These are phyloP conservation scores for Solanum microdontum DNA, from an alignment of 257 asterid genomes.

Conservation along the genomic window DNA sequence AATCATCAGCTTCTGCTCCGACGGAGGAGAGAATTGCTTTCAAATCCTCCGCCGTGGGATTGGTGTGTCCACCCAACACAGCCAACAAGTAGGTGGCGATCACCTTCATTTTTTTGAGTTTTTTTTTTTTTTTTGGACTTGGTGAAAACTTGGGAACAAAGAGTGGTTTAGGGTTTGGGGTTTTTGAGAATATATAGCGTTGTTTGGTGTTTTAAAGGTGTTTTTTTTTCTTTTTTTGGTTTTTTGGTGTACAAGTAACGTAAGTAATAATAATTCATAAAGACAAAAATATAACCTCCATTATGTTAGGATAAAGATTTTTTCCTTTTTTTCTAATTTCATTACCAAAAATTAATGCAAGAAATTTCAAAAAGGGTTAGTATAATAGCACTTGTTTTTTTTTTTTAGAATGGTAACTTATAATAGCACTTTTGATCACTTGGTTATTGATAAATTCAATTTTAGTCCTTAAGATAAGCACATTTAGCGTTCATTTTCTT, in stretches of 20 bases:
- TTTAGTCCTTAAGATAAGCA: not conserved
- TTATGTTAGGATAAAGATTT: not conserved
- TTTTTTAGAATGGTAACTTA: no score
- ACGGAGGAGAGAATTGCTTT: constrained; percentile 7
- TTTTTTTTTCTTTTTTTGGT: not conserved
- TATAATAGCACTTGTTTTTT: not conserved
- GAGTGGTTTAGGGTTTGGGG: not conserved
- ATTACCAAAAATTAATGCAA: not conserved
- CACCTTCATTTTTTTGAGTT: not conserved
- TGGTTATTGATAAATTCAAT: not conserved
- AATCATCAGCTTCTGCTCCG: constrained; percentile 15
- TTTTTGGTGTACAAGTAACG: not conserved
- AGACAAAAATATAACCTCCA: not conserved
- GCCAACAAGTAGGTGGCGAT: constrained; percentile 10
- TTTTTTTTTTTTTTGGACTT: not conserved
- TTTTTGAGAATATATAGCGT: not conserved
- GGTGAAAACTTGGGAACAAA: not conserved
- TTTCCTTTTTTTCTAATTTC: no score
- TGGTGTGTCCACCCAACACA: constrained; percentile 9
- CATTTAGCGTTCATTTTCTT: not conserved
- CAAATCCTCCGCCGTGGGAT: constrained; percentile 6
- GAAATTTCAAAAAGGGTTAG: not conserved
- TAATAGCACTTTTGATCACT: not conserved
- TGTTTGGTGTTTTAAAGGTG: not conserved
- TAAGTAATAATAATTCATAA: not conserved